phyloP scores from a whole-genome alignment of 1,284 basidiomycete genomes.

The Microbotryomycetes sp. region DNA sequence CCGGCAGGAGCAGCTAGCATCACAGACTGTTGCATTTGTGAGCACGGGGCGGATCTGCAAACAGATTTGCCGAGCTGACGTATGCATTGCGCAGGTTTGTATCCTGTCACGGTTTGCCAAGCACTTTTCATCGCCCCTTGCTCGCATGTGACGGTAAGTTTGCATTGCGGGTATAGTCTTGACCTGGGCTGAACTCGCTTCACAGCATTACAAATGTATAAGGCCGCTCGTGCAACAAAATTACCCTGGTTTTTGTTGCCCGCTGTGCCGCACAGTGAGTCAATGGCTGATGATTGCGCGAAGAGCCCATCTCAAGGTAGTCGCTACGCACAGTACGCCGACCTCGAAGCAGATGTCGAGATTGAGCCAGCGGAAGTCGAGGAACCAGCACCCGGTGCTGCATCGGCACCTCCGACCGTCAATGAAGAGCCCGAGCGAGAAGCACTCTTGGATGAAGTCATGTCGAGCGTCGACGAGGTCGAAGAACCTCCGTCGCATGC shows the following conservation, averaged over 20 bases:
- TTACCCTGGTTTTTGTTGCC: constrained; percentile 90
- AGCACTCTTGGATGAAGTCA: constrained; percentile 24
- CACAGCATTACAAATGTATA: constrained; percentile 97
- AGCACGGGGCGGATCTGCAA: too few species aligned
- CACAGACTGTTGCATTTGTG: constrained; percentile 91
- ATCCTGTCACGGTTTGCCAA: constrained; percentile 88
- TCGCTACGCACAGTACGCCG: constrained; percentile 81
- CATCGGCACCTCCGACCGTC: constrained; percentile 24
- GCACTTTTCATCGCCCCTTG: constrained; percentile 81
- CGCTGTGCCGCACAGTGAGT: constrained; percentile 57
- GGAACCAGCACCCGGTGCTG: constrained; percentile 5
- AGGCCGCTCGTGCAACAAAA: constrained; percentile 78
- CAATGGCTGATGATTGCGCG: too few species aligned
- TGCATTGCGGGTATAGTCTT: neutral
- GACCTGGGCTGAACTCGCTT: neutral
- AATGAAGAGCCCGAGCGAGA: constrained; percentile 28
- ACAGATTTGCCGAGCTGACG: too few species aligned
- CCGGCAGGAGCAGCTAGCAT: constrained; percentile 44
- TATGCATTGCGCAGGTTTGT: constrained; percentile 55
- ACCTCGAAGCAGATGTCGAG: constrained; percentile 94
- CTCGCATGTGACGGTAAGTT: constrained; percentile 60
- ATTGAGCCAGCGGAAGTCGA: constrained; percentile 40
- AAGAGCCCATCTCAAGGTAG: too few species aligned
- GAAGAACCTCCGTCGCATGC: neutral
- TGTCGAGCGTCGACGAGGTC: constrained; percentile 13